Evolutionary conservation across 495 filamentous ascomycete genomes (phyloP).

Genomic region (Penicillium soppii): DNA sequence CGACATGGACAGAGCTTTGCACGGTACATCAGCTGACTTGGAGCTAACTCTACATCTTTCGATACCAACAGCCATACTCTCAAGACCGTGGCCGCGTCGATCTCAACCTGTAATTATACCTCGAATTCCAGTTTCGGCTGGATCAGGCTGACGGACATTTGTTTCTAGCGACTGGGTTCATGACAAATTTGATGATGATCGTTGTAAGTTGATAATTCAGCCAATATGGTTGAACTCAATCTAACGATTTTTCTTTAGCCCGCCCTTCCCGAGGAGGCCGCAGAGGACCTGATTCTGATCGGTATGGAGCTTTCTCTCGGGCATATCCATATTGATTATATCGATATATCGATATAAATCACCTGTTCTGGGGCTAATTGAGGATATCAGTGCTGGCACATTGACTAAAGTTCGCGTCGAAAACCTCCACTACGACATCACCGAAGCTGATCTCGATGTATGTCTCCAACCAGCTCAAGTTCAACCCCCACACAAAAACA

Average conservation of each 20-base stretch:
- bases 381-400: constrained; percentile 30
- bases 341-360: no score
- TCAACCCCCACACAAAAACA: not conserved
- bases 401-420: constrained; percentile 81
- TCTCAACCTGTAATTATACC: constrained; percentile 50
- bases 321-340: not conserved
- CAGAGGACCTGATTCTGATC: constrained; percentile 49
- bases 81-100: constrained; percentile 54
- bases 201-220: constrained; percentile 30
- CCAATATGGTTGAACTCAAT: constrained; percentile 6
- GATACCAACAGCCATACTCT: constrained; percentile 55
- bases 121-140: constrained; percentile 5
- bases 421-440: constrained; percentile 92
- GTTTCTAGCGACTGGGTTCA: constrained; percentile 81
- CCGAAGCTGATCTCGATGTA: constrained; percentile 82
- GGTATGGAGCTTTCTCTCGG: constrained; percentile 37
- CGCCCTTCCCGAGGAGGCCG: constrained; percentile 39
- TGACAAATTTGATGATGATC: constrained; percentile 75
- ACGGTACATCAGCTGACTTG: constrained; percentile 49
- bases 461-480: constrained; percentile 7
- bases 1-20: constrained; percentile 41
- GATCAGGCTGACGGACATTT: constrained; percentile 12
- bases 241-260: constrained; percentile 28
- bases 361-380: constrained; percentile 16
- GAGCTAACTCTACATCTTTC: constrained; percentile 53